phyloP scores from a whole-genome alignment of 2,329 filamentous ascomycete genomes.

The Phyllosticta paracitricarpa region DNA sequence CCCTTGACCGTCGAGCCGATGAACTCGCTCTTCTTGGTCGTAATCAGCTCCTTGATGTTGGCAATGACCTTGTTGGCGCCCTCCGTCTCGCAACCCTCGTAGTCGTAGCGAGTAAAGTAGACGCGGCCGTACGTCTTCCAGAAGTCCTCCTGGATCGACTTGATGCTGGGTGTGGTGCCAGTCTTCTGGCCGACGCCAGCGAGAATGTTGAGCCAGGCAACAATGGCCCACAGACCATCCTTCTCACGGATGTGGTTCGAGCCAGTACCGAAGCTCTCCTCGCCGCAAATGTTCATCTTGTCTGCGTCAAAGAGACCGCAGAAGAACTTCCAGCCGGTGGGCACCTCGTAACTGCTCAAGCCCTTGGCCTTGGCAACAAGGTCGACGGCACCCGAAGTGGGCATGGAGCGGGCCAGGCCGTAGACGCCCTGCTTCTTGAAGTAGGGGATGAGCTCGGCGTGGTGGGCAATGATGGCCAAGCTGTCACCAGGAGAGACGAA shows the following conservation, averaged over 20 bases:
- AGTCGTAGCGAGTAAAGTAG: conserved; percentile 99
- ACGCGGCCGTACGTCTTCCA: conserved; percentile 93
- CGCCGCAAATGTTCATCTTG: conserved; percentile 96
- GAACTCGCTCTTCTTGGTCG: conserved; percentile 58
- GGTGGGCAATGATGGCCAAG: conserved; percentile 94
- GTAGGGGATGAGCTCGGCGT: conserved; percentile 92
- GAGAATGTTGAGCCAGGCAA: conserved; percentile 98
- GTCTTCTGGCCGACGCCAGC: conserved; percentile 81
- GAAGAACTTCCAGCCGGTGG: conserved; percentile 99
- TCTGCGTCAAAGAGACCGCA: conserved; percentile 88
- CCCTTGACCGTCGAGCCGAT: conserved; percentile 73
- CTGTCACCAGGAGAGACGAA: conserved; percentile 98
- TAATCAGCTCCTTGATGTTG: conserved; percentile 69
- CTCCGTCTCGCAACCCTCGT: conserved; percentile 86
- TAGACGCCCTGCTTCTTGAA: conserved; percentile 97
- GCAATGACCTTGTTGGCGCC: conserved; percentile 84
- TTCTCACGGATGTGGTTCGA: conserved; percentile 99
- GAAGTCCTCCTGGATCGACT: conserved; percentile 93
- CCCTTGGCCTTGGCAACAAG: conserved; percentile 92
- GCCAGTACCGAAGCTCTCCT: conserved; percentile 96
- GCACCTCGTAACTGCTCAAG: conserved; percentile 87
- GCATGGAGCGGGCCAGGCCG: conserved; percentile 93
- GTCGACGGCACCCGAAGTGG: conserved; percentile 89
- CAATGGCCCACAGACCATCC: conserved; percentile 93
- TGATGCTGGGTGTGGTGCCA: conserved; percentile 77